Base-by-base conservation (phyloP, 2,329 filamentous ascomycete genomes). In the Periglandula ipomoeae region DNA sequence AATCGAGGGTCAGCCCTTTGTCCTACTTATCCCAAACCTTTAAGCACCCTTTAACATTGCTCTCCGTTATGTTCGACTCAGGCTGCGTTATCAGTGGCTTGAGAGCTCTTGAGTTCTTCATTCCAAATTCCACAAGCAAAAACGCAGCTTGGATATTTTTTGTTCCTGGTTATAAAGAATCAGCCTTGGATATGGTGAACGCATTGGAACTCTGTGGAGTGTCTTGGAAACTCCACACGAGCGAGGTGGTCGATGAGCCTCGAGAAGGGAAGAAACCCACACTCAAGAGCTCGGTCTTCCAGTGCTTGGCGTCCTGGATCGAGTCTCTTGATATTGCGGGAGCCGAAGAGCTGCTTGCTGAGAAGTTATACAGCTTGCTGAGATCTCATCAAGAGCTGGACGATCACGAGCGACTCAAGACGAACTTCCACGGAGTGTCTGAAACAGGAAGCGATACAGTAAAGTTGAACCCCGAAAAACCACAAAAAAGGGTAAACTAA, bases 1-100 rank as follows among this genome's bases (percentile, higher is more conserved):
- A 43, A 2, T 1, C 46, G 23, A 37, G 47, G 10, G 35, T 40
- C n/a, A 30, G 46, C 19, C 50, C 39, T 13, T 47, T 52, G 7
- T 9, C 11, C 20, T 52, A 50, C 26, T 37, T 53, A 15, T 30
- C 42, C 19, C 23, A 24, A 13, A 52, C 47, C 7, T 53, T 53
- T n/a, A 9, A 48, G 17, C 46, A 53, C 24, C 42, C 38, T 15
- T n/a, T 53, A 3, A 53, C 50, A 11, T 38, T 53, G 11, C 43
- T 53, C 19, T 49, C 47, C 8, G 47, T 44, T 13, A 48, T 51
- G 34, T 53, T 53, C 20, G 38, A 53, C 20, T 46, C 50, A 3
- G 35, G 47, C 17, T 47, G 45, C 19, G 44, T 53, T 27, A 24
- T 53, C n/a, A 46, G 24, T 37, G 19, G 51, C 23, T 37, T 50